Percentiles rank a stretch among this genome's conserved stretches.
These are phyloP conservation scores for Luffa aegyptiaca DNA, from an alignment of 306 rosid species.

Conservation along the genomic window DNA sequence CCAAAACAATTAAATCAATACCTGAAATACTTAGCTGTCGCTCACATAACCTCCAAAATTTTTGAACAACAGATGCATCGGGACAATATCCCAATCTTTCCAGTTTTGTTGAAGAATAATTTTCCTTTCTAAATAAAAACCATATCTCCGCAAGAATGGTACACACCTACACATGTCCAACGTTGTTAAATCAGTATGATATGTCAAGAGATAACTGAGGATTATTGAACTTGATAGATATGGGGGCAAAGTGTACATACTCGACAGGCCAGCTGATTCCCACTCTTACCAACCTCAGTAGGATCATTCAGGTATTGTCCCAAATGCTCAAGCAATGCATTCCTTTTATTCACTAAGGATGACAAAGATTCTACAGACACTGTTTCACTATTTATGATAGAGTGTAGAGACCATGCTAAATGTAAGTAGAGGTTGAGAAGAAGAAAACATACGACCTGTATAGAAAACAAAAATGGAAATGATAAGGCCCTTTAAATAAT, in stretches of 20 bases:
- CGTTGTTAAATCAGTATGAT: constrained; percentile 22
- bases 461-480: constrained; percentile 18
- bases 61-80: constrained; percentile 35
- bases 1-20: constrained; percentile 12
- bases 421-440: constrained; percentile 65
- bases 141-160: constrained; percentile 50
- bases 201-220: constrained; percentile 6
- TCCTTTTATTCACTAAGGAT: constrained; percentile 48
- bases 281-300: constrained; percentile 30
- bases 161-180: constrained; percentile 56
- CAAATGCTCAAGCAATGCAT: constrained; percentile 58
- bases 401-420: constrained; percentile 64
- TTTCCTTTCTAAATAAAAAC: constrained; percentile 42
- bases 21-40: constrained; percentile 68
- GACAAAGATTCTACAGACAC: constrained; percentile 50
- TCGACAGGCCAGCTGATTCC: constrained; percentile 68
- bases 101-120: constrained; percentile 45
- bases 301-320: constrained; percentile 45
- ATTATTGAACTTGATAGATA: constrained; percentile 7
- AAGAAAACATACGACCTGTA: constrained; percentile 77
- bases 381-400: constrained; percentile 34
- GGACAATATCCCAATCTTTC: constrained; percentile 67
- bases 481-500: neutral
- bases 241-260: constrained; percentile 29
- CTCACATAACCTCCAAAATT: constrained; percentile 77